These are phyloP conservation scores for Begonia peltatifolia DNA, from an alignment of 306 rosid genomes.

Conservation along the genomic window DNA sequence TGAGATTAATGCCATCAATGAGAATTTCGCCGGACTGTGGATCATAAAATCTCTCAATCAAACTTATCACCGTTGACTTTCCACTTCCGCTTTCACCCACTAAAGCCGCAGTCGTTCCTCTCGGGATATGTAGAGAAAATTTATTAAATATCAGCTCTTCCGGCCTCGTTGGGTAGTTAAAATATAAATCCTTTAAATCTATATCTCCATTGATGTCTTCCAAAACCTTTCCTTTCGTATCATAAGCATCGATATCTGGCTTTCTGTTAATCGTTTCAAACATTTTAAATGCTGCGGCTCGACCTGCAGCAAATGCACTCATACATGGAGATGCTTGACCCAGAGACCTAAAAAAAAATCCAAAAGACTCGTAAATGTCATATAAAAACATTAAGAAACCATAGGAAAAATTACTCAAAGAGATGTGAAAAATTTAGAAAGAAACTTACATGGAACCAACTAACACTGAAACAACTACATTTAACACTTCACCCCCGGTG, in stretches of 20 bases:
- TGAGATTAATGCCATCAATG: slow-evolving; percentile 56
- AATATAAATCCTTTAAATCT: slow-evolving; percentile 44
- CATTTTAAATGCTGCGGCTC: slow-evolving; percentile 87
- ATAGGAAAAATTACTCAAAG: too few species aligned
- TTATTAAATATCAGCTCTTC: slow-evolving; percentile 37
- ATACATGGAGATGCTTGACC: slow-evolving; percentile 84
- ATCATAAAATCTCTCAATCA: slow-evolving; percentile 80
- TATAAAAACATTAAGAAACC: background rate
- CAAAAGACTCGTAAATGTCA: background rate
- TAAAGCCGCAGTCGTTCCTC: slow-evolving; percentile 57
- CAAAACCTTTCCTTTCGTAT: slow-evolving; percentile 26
- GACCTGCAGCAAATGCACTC: slow-evolving; percentile 71
- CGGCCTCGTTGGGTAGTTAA: slow-evolving; percentile 73
- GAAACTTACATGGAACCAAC: slow-evolving; percentile 56
- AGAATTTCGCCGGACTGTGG: slow-evolving; percentile 63
- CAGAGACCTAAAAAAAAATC: slow-evolving; percentile 30
- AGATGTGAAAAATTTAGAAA: background rate
- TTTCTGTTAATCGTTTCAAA: slow-evolving; percentile 57
- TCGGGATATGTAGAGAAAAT: slow-evolving; percentile 46
- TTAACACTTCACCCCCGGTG: slow-evolving; percentile 55
- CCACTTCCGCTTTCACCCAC: slow-evolving; percentile 94
- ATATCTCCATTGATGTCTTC: slow-evolving; percentile 53
- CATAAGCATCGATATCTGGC: slow-evolving; percentile 57
- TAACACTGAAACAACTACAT: slow-evolving; percentile 39
- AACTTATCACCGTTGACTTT: slow-evolving; percentile 58